Evolutionary conservation across 2,329 filamentous ascomycete species (phyloP).

Genomic region (Verticillium albo-atrum): DNA sequence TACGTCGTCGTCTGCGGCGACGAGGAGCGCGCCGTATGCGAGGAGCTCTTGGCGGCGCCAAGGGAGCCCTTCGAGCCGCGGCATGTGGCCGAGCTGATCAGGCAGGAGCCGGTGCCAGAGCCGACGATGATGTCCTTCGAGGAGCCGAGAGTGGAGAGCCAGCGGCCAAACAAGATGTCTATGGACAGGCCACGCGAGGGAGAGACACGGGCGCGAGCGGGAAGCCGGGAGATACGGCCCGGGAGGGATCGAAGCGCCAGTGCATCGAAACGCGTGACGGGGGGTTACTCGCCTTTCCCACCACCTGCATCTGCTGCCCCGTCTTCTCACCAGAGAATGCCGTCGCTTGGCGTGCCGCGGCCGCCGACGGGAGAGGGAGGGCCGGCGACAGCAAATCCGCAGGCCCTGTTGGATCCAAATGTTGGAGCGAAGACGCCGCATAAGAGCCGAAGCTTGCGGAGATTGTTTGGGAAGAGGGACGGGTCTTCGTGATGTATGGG

Average conservation of each 20-base stretch:
- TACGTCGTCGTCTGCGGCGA: conserved; percentile 60
- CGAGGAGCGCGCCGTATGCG: conserved; percentile 45
- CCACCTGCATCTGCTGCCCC: not conserved
- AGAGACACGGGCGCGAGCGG: not conserved
- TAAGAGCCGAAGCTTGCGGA: conserved; percentile 30
- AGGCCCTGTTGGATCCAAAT: not conserved
- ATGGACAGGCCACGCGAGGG: not conserved
- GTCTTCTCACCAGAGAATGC: not conserved
- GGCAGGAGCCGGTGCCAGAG: not conserved
- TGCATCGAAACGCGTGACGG: not conserved
- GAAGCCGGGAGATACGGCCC: not conserved
- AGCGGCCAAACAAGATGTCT: not conserved
- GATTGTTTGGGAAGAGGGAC: conserved; percentile 30
- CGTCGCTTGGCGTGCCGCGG: not conserved
- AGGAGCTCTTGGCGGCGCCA: conserved; percentile 4
- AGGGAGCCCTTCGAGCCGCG: conserved; percentile 4
- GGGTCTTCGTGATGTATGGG: not conserved
- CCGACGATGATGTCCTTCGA: not conserved
- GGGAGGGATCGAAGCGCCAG: not conserved
- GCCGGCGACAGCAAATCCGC: not conserved
- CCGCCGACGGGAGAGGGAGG: not conserved
- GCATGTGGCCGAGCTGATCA: conserved; percentile 3
- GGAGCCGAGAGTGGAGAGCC: not conserved
- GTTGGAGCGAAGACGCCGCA: conserved; percentile 21
- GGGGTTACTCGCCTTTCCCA: conserved; percentile 6